Percentiles rank a stretch among this genome's conserved stretches.
Evolutionary conservation across 2,329 filamentous ascomycete species (phyloP).

Genomic region (Pestalotiopsis sp.): DNA sequence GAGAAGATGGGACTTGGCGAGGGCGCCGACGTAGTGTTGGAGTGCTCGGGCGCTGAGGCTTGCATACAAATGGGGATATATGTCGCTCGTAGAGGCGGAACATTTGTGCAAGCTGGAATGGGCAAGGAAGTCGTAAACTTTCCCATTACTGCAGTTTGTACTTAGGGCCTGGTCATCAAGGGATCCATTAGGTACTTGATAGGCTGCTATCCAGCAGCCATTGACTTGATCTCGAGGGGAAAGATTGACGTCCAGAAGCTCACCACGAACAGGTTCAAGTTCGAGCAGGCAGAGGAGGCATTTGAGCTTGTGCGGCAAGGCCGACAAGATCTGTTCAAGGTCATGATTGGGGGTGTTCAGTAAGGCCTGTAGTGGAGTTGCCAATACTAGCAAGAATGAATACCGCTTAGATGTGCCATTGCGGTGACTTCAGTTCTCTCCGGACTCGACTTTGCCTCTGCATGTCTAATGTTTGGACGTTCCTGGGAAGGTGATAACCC

Average conservation of each 20-base stretch:
- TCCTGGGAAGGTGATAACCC: too few species aligned
- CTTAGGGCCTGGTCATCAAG: conserved; percentile 42
- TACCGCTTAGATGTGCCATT: too few species aligned
- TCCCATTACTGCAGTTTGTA: conserved; percentile 45
- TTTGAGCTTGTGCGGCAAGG: conserved; percentile 43
- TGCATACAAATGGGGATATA: conserved; percentile 58
- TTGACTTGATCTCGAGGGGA: conserved; percentile 43
- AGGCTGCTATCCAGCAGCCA: conserved; percentile 43
- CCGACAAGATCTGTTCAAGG: conserved; percentile 10
- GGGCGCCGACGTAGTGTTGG: conserved; percentile 50
- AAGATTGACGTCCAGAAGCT: conserved; percentile 33
- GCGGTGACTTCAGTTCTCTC: too few species aligned
- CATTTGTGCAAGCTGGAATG: conserved; percentile 63
- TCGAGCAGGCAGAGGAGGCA: conserved; percentile 47
- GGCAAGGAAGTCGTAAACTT: conserved; percentile 52
- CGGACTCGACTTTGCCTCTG: too few species aligned
- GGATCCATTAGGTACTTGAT: conserved; percentile 46
- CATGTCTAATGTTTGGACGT: too few species aligned
- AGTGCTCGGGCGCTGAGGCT: conserved; percentile 51
- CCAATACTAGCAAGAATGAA: background rate
- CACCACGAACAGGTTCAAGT: conserved; percentile 20
- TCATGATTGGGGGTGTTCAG: conserved; percentile 14
- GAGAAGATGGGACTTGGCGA: conserved; percentile 38
- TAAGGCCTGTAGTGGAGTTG: background rate
- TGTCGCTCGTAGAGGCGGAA: conserved; percentile 51